Conservation (phyloP, 2,329 filamentous ascomycete species). For the Hypoxylon sp. region DNA sequence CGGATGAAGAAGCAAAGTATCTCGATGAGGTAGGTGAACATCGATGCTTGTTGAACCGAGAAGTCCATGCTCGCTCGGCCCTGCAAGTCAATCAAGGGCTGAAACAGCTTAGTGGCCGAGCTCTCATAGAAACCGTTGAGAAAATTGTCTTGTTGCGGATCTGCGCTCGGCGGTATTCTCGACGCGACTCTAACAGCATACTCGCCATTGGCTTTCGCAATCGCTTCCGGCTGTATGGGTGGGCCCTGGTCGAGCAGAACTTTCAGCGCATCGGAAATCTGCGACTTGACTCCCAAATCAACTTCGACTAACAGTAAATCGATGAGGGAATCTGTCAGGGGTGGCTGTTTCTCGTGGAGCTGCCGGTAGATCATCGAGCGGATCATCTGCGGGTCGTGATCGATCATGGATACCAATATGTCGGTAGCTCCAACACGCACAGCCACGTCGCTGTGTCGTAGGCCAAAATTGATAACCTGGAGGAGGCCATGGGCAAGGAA, state of each 20-base stretch:
- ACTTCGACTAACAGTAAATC: constrained; percentile 91
- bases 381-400: constrained; percentile 95
- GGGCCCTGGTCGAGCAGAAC: constrained; percentile 83
- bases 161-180: constrained; percentile 59
- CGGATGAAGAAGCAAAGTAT: constrained; percentile 94
- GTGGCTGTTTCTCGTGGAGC: constrained; percentile 85
- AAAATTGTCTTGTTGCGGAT: constrained; percentile 86
- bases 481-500: constrained; percentile 90
- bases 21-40: constrained; percentile 92
- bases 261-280: constrained; percentile 95
- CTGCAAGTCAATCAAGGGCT: constrained; percentile 85
- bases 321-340: constrained; percentile 91
- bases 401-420: constrained; percentile 91
- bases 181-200: constrained; percentile 71
- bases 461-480: constrained; percentile 89
- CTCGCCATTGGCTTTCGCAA: constrained; percentile 75
- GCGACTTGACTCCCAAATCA: constrained; percentile 93
- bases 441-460: constrained; percentile 84
- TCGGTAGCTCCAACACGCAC: constrained; percentile 94
- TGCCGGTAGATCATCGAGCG: constrained; percentile 93
- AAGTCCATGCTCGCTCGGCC: constrained; percentile 76
- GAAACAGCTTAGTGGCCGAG: constrained; percentile 86
- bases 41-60: constrained; percentile 84
- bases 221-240: constrained; percentile 64
- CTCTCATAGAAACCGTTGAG: constrained; percentile 90